These are phyloP conservation scores for Sedum album DNA, from an alignment of 164 flowering plant genomes.

Conservation along the genomic window DNA sequence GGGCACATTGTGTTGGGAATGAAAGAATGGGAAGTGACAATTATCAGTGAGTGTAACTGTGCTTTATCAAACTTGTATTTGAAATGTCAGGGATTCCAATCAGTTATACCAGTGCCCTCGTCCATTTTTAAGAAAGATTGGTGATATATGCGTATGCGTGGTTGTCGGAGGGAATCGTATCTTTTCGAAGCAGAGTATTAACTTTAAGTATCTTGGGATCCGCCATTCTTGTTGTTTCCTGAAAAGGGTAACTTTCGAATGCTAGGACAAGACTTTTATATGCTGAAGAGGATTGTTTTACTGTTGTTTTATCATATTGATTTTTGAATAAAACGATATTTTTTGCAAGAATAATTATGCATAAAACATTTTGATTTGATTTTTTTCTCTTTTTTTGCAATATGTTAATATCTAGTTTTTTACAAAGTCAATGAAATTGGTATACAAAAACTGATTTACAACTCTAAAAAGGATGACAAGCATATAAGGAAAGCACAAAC, in stretches of 20 bases:
- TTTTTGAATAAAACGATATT: not conserved
- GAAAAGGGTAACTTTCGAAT: not conserved
- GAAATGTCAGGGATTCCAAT: not conserved
- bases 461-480: too few relatives aligned
- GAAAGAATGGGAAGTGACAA: not conserved
- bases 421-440: not conserved
- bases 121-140: not conserved
- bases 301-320: too few relatives aligned
- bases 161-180: not conserved
- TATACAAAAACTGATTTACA: too few relatives aligned
- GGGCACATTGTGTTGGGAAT: not conserved
- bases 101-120: not conserved
- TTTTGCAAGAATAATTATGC: not conserved
- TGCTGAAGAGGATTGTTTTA: too few relatives aligned
- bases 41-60: not conserved
- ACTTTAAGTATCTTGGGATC: conserved; percentile 3
- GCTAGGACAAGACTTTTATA: not conserved
- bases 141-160: not conserved
- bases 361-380: too few relatives aligned
- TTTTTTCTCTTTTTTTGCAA: too few relatives aligned
- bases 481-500: conserved; percentile 91
- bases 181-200: not conserved
- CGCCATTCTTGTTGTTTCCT: not conserved
- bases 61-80: not conserved
- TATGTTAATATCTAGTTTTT: not conserved